Base-by-base conservation (phyloP, 1,284 basidiomycete genomes). In the Trichosporon sp. region DNA sequence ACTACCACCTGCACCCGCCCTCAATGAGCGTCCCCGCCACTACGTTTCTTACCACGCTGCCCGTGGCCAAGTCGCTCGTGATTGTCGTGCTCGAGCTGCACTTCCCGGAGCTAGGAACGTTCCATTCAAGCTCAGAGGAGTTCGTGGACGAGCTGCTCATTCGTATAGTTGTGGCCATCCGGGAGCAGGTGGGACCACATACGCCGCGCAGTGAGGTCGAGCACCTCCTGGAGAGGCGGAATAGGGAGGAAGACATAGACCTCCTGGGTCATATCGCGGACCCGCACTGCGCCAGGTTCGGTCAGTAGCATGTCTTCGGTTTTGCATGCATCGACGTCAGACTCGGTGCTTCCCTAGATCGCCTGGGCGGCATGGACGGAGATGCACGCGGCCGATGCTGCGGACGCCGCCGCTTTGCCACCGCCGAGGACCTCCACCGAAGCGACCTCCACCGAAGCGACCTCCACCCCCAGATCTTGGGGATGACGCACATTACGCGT, bases 31-130 rank as follows among this genome's bases (percentile, higher is more conserved):
- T 63, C 14, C 31, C 59, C 7, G 31, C 59, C 3, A 63, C 59
- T 6, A 63, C 59, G 16, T 63, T 63, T 37, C 59, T 63, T 11
- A 63, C 37, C 32, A 63, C 59, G 59, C 59, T 63, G 14, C 59
- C 59, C 14, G 59, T 63, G 8, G 59, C 59, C 32, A 63, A 35
- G 31, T 14, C 32, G 5, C 59, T 63, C 59, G 32, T 35, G 31
- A 35, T 63, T 5, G 59, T 32, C 35, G 59, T 63, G 59, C 59
- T 63, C 31, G 59, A 63, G 59, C 59, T 63, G 59, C 59, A 63
- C 32, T 63, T 63, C 16, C 59, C 59, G 3, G 59, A 63, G 32
- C 32, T 63, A 4, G 59, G 31, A 32, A 12, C 59, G 16, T 63
- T 63, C 16, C 4, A 2, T 8, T n/a, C 12, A n/a, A 32, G 32